A percentile compares a stretch with the other conserved stretches of the same genome.
These are phyloP conservation scores for Acanthamoeba triangularis DNA, from an alignment of 208 protist species.

Conservation along the genomic window DNA sequence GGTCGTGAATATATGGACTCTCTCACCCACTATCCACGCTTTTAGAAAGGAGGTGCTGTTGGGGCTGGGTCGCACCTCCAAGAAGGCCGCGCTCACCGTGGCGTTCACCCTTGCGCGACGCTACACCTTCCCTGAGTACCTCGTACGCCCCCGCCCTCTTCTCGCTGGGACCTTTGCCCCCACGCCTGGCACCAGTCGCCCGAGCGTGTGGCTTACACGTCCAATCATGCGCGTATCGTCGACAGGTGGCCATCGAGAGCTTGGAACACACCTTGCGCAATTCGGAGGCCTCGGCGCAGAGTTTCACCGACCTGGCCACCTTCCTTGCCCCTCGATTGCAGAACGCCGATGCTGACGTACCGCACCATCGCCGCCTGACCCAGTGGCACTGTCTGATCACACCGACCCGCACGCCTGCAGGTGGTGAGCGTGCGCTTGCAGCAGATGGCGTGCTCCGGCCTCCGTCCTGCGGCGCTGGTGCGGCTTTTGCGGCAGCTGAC, in stretches of 20 bases:
- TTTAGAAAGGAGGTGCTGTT: constrained; percentile 15
- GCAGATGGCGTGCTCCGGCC: not conserved
- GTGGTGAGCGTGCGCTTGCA: not conserved
- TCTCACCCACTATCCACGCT: not conserved
- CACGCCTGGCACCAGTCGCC: not conserved
- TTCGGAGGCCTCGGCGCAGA: not conserved
- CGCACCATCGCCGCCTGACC: not conserved
- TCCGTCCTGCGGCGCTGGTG: not conserved
- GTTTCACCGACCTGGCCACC: not conserved
- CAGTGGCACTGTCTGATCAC: not conserved
- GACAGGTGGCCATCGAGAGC: not conserved
- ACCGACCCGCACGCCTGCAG: not conserved
- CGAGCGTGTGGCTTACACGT: not conserved
- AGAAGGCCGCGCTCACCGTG: constrained; percentile 24
- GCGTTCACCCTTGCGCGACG: constrained; percentile 17
- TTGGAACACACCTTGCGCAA: not conserved
- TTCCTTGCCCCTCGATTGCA: constrained; percentile 48
- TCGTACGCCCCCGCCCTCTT: not conserved
- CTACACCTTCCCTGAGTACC: constrained; percentile 13
- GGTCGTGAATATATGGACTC: too few species aligned
- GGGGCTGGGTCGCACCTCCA: not conserved
- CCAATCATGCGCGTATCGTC: too few species aligned
- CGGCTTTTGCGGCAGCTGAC: not conserved
- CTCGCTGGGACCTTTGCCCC: not conserved
- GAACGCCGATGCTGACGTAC: not conserved